phyloP scores from a whole-genome alignment of 2,329 filamentous ascomycete species.

The Ceratocystiopsis minuta region DNA sequence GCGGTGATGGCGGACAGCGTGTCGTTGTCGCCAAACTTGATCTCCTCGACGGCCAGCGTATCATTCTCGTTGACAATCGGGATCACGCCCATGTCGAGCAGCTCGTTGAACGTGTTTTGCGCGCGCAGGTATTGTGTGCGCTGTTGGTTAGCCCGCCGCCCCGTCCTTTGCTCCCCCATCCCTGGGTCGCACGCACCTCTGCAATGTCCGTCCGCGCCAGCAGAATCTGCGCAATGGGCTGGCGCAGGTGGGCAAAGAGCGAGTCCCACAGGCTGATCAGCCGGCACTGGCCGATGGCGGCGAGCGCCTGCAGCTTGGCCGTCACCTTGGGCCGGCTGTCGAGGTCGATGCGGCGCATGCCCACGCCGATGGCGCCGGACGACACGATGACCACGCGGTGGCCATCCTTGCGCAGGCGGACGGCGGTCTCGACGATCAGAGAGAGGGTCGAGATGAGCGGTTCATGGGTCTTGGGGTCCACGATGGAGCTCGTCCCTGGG shows the following conservation, averaged over 20 bases:
- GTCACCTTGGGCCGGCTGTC: constrained; percentile 78
- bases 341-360: constrained; percentile 75
- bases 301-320: constrained; percentile 77
- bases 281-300: constrained; percentile 88
- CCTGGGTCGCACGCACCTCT: constrained; percentile 47
- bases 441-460: constrained; percentile 81
- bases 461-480: constrained; percentile 88
- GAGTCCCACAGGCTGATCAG: constrained; percentile 93
- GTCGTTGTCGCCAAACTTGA: constrained; percentile 98
- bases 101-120: constrained; percentile 80
- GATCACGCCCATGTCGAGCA: constrained; percentile 87
- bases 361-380: constrained; percentile 90
- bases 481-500: constrained; percentile 92
- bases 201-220: constrained; percentile 92
- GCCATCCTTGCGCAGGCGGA: constrained; percentile 72
- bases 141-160: constrained; percentile 21
- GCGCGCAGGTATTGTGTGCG: constrained; percentile 90
- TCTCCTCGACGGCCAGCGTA: constrained; percentile 88
- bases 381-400: constrained; percentile 93
- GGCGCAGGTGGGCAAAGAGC: constrained; percentile 68
- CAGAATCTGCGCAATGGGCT: constrained; percentile 87
- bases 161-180: not conserved
- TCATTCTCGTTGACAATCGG: constrained; percentile 99
- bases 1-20: constrained; percentile 92
- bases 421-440: constrained; percentile 84